Base-by-base conservation (phyloP, 2,329 filamentous ascomycete species). In the Calonectria honghensis region DNA sequence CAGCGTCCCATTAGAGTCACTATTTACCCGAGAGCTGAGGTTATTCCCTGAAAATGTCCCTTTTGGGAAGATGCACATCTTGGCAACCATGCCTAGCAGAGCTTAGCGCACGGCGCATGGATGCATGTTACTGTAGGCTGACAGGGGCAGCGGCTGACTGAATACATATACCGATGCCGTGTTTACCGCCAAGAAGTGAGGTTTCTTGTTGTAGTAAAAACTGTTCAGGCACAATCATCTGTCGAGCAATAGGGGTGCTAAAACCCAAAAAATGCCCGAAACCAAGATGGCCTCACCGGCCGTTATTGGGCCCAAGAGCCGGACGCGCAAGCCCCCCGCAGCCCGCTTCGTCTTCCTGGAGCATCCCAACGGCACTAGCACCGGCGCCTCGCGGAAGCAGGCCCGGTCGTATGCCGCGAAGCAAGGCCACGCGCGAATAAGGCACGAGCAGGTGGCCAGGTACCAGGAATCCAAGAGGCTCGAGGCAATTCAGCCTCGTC, bases 361-460 rank as follows among this genome's bases (percentile, higher is more conserved):
- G 13, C 27, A 61, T 6, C 37, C 51, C 20, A 41, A 59, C 20
- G 52, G 45, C 52, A 61, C 57, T 51, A 31, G 39, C 35, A 59
- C 41, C 20, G 52, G 52, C 39, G 31, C 57, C 37, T 35, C 37
- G 20, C 51, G 51, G 67, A 69, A 61, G 52, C 67, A 37, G 51
- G 67, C 39, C 27, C 41, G 51, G 27, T 69, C 67, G 51, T 69
- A 69, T 31, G 52, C 67, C 6, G 67, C 67, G 6, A 69, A 45
- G 41, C 52, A 50, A n/a, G 35, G 35, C 27, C 67, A 69, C 54
- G 67, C 67, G 18, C 67, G 67, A 50, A 31, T 48, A 37, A 59
- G 67, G 20, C 67, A 31, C 29, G 67, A 69, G 39, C 67, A 61
- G 54, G 32, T 50, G 27, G 45, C 20, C 31, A 59, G 24, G 52